Conservation (phyloP, 129 eudicot species). For the Flaveria trinervia region DNA sequence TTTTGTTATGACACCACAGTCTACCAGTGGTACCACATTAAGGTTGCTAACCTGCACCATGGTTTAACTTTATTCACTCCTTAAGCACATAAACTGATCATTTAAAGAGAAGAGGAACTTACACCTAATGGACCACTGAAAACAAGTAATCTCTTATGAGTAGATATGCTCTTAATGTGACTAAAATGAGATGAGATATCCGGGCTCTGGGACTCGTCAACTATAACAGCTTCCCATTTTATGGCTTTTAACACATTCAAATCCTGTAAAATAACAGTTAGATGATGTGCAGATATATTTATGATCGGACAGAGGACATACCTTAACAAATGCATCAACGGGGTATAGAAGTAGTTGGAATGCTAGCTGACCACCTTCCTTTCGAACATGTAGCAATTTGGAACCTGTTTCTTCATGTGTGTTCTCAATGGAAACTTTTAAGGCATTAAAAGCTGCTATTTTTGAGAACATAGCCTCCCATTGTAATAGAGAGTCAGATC, state of each 20-base stretch:
- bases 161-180: conserved; percentile 45
- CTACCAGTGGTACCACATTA: conserved; percentile 57
- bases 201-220: conserved; percentile 57
- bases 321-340: conserved; percentile 56
- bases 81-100: conserved; percentile 7
- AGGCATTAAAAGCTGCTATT: conserved; percentile 44
- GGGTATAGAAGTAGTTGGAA: conserved; percentile 64
- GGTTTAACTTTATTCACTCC: conserved; percentile 17
- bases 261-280: conserved; percentile 49
- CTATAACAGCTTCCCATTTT: conserved; percentile 64
- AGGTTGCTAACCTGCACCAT: conserved; percentile 54
- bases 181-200: conserved; percentile 35
- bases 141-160: conserved; percentile 52
- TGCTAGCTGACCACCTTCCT: conserved; percentile 48
- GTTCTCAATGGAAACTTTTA: conserved; percentile 50
- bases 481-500: conserved; percentile 33
- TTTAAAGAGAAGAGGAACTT: conserved; percentile 18
- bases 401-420: conserved; percentile 41
- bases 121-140: conserved; percentile 57
- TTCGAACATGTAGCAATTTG: conserved; percentile 50
- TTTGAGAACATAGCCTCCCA: conserved; percentile 72
- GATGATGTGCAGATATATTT: conserved; percentile 17
- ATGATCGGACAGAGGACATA: conserved; percentile 22
- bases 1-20: conserved; percentile 33
- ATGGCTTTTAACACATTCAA: conserved; percentile 38